Evolutionary conservation across 2,329 filamentous ascomycete genomes (phyloP), one percentile per base, ranked within the genome.

Genomic region (Exophiala sideris): DNA sequence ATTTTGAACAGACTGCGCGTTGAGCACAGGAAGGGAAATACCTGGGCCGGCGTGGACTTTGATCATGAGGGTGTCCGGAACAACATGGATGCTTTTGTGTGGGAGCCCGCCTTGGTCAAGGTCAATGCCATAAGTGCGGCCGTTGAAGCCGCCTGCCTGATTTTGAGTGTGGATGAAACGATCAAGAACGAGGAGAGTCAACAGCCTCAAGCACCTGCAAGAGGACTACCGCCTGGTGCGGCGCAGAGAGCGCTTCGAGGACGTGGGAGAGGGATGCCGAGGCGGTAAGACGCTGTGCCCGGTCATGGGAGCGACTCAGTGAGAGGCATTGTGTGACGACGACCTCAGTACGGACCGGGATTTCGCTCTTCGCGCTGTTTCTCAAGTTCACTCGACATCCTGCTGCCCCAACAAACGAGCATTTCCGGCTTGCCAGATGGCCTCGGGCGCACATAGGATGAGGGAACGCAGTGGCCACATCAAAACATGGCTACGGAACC

Each of bases 11-110:
- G 90, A 68, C 81, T 99, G 62, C 89, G 94, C 52, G 94, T 97
- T 56, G 92, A 96, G 81, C 94, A 99, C 78, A 85, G 90, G 70
- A 94, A 92, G 77, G 91, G 91, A 63, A 88, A 88, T 69, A 85
- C 84, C 48, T 99, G 94, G 94, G 91, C 91, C 3, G 94, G 94
- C 70, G 92, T 99, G 24, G 94, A 99, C 76, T 97, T 99, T 69
- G 79, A 85, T 63, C 84, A 91, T 66, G 94, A 99, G 76, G 91
- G 91, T 58, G 88, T 96, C 60, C 80, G 89, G 54, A 88, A 99
- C 76, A 97, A 97, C 80, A 87, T 97, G 81, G 87, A 89, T 70
- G 86, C 83, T 52, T 99, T 97, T 71, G 94, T 99, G 39, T 99
- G 94, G 94, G 94, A 99, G 76, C 94, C 94, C 5, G 88, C 89